Conservation (phyloP, 768 basidiomycete species). For the Boletus sensibilis region DNA sequence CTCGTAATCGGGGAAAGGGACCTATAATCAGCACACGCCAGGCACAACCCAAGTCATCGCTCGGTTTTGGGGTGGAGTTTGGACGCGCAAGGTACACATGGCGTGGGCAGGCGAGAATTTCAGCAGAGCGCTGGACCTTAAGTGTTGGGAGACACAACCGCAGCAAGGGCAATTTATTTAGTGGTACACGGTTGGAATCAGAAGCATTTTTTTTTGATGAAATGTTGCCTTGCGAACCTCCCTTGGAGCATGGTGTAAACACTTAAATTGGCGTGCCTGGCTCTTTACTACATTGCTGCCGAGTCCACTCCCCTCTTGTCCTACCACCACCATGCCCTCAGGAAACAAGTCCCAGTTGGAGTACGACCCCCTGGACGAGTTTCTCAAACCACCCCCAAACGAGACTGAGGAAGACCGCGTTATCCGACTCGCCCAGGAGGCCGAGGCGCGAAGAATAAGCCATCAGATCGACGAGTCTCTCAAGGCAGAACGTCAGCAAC, state of each 20-base stretch:
- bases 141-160: background rate
- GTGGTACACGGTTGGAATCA: background rate
- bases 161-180: background rate
- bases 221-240: background rate
- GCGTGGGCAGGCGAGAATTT: background rate
- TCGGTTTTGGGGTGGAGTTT: slow-evolving; percentile 14
- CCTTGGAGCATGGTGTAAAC: slow-evolving; percentile 1
- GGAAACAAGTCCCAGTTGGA: slow-evolving; percentile 17
- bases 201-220: background rate
- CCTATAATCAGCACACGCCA: slow-evolving; percentile 4
- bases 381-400: slow-evolving; percentile 62
- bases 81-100: slow-evolving; percentile 2
- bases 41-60: background rate
- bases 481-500: slow-evolving; percentile 59
- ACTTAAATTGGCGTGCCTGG: slow-evolving; percentile 28
- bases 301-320: background rate
- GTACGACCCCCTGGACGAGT: slow-evolving; percentile 63
- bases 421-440: slow-evolving; percentile 56
- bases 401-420: slow-evolving; percentile 61
- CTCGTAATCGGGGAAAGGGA: slow-evolving; percentile 1
- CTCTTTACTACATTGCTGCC: slow-evolving; percentile 2
- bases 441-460: slow-evolving; percentile 63
- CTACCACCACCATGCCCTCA: slow-evolving; percentile 22
- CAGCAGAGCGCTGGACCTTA: background rate
- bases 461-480: slow-evolving; percentile 73